A percentile compares a stretch with the other conserved stretches of the same genome.
phyloP scores from a whole-genome alignment of 2,329 filamentous ascomycete genomes.

The Claviceps sp. region DNA sequence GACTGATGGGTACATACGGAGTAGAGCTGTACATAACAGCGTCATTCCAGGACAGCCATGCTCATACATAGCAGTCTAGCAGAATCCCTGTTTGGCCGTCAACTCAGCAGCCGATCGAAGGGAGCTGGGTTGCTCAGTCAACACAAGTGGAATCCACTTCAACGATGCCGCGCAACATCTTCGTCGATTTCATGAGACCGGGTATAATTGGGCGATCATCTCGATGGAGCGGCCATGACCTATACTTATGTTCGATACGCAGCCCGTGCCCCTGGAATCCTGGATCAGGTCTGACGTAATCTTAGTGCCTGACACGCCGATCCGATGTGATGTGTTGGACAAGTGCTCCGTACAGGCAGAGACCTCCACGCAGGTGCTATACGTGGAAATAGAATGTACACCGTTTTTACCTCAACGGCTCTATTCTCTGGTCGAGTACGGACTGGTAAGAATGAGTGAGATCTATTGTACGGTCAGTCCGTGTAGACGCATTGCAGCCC shows the following conservation, averaged over 20 bases:
- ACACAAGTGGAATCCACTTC: background rate
- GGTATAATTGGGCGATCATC: too few relatives aligned
- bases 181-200: background rate
- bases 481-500: background rate
- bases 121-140: background rate
- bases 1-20: too few relatives aligned
- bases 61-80: background rate
- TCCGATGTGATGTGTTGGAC: background rate
- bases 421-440: too few relatives aligned
- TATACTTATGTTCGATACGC: constrained; percentile 3
- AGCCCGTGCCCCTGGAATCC: background rate
- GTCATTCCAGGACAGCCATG: too few relatives aligned
- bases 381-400: too few relatives aligned
- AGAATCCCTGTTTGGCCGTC: background rate
- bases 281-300: background rate
- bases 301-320: background rate
- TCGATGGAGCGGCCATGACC: background rate
- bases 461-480: too few relatives aligned
- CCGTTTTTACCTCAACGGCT: too few relatives aligned
- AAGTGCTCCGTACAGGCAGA: too few relatives aligned
- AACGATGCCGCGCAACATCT: background rate
- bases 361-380: too few relatives aligned
- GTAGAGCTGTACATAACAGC: too few relatives aligned
- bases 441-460: too few relatives aligned
- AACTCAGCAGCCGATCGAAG: background rate